phyloP scores from a whole-genome alignment of 2,329 filamentous ascomycete genomes.

The Colletotrichum destructivum region DNA sequence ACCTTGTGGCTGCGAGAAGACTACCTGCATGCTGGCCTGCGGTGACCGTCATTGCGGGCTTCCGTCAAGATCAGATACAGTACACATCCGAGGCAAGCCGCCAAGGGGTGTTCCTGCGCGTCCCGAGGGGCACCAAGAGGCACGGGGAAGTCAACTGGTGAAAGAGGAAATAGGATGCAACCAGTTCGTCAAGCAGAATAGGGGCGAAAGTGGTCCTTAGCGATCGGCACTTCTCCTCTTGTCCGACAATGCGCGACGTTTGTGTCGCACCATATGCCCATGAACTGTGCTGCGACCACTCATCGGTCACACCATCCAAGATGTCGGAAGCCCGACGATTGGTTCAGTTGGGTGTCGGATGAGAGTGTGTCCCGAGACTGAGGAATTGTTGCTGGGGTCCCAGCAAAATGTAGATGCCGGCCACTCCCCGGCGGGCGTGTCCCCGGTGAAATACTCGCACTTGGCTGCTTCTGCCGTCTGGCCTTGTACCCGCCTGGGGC shows the following conservation, averaged over 20 bases:
- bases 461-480: neutral
- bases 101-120: conserved; percentile 34
- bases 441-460: conserved; percentile 2
- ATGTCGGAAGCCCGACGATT: conserved; percentile 35
- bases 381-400: conserved; percentile 16
- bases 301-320: conserved; percentile 37
- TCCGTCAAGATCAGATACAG: conserved; percentile 35
- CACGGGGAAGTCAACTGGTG: conserved; percentile 13
- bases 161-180: conserved; percentile 4
- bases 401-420: conserved; percentile 13
- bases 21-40: conserved; percentile 30
- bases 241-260: conserved; percentile 46
- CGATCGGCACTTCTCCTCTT: conserved; percentile 25
- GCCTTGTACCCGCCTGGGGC: conserved; percentile 3
- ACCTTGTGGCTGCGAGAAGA: conserved; percentile 25
- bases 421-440: conserved; percentile 6
- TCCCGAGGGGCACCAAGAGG: conserved; percentile 18
- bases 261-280: conserved; percentile 48
- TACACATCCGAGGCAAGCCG: conserved; percentile 27
- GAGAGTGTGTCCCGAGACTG: conserved; percentile 2
- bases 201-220: conserved; percentile 5
- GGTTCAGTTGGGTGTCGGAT: conserved; percentile 10
- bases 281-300: conserved; percentile 43
- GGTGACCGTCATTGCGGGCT: conserved; percentile 18
- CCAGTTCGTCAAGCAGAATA: conserved; percentile 16